A percentile compares a stretch with the other conserved stretches of the same genome.
These are phyloP conservation scores for Metroxylon sagu DNA, from an alignment of 176 grass and related monocot genomes.

Conservation along the genomic window DNA sequence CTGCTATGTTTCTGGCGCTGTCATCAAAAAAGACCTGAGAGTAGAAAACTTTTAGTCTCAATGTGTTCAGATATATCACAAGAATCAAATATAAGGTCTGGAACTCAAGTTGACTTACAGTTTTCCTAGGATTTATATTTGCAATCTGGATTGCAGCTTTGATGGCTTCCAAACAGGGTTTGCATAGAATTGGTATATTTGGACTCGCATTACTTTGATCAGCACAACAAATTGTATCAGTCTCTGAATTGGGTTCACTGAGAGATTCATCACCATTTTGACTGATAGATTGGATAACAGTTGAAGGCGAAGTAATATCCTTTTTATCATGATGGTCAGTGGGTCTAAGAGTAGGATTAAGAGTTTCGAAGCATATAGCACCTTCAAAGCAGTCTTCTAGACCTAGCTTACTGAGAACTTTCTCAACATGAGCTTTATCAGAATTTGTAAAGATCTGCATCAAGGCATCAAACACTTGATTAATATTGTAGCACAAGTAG, in stretches of 20 bases:
- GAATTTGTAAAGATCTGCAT: conserved; percentile 86
- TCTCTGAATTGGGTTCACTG: conserved; percentile 6
- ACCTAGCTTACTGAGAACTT: conserved; percentile 54
- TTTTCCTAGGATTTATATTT: conserved; percentile 64
- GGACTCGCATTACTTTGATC: not conserved
- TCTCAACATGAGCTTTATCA: conserved; percentile 55
- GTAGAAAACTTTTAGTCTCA: not conserved
- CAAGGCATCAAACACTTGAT: too few species aligned
- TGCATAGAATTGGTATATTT: conserved; percentile 51
- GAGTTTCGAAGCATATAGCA: conserved; percentile 92
- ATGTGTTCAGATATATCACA: too few species aligned
- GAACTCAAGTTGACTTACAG: conserved; percentile 24
- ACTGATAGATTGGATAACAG: too few species aligned
- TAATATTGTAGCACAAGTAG: too few species aligned
- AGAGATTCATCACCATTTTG: not conserved
- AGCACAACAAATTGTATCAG: not conserved
- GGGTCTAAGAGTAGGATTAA: conserved; percentile 22
- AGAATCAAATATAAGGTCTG: too few species aligned
- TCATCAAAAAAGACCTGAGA: conserved; percentile 88
- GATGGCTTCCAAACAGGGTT: conserved; percentile 78
- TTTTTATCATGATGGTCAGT: not conserved
- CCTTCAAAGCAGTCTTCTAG: conserved; percentile 90
- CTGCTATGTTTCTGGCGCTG: conserved; percentile 71
- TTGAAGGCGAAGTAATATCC: not conserved
- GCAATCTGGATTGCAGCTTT: conserved; percentile 64